Percentiles rank a stretch among this genome's conserved stretches.
These are phyloP conservation scores for Globisporangium cylindrosporum DNA, from an alignment of 352 stramenopile genomes.

Conservation along the genomic window DNA sequence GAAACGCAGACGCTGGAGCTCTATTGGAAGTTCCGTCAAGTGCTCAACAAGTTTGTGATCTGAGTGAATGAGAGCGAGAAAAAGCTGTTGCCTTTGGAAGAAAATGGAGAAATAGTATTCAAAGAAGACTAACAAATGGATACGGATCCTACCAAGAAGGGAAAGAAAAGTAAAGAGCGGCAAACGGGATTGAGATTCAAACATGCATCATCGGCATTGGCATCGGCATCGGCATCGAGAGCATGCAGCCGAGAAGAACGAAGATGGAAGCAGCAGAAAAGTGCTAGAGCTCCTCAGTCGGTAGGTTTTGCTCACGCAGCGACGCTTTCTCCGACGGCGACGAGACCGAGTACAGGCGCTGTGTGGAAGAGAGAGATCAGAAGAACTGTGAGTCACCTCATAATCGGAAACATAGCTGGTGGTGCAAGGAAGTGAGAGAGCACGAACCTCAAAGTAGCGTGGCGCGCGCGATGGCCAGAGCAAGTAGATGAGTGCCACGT, in stretches of 20 bases:
- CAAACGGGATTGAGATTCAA: not conserved
- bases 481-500: constrained; percentile 62
- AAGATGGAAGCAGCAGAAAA: too few species aligned
- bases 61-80: constrained; percentile 9
- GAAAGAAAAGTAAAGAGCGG: not conserved
- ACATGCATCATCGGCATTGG: not conserved
- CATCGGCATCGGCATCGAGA: not conserved
- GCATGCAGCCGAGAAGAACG: not conserved
- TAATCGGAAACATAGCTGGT: not conserved
- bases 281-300: constrained; percentile 54
- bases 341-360: constrained; percentile 72
- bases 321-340: constrained; percentile 67
- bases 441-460: constrained; percentile 71
- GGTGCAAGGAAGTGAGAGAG: not conserved
- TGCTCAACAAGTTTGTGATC: constrained; percentile 42
- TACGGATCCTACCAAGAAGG: not conserved
- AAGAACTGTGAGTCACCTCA: not conserved
- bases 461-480: constrained; percentile 69
- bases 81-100: not conserved
- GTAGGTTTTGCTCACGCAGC: constrained; percentile 55
- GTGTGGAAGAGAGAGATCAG: not conserved
- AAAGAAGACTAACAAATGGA: not conserved
- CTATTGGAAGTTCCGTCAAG: constrained; percentile 50
- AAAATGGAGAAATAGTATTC: not conserved
- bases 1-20: constrained; percentile 48